A percentile compares a stretch with the other conserved stretches of the same genome.
Conservation (phyloP, 2,329 filamentous ascomycete genomes). For the Ophiostoma triangulosporum region DNA sequence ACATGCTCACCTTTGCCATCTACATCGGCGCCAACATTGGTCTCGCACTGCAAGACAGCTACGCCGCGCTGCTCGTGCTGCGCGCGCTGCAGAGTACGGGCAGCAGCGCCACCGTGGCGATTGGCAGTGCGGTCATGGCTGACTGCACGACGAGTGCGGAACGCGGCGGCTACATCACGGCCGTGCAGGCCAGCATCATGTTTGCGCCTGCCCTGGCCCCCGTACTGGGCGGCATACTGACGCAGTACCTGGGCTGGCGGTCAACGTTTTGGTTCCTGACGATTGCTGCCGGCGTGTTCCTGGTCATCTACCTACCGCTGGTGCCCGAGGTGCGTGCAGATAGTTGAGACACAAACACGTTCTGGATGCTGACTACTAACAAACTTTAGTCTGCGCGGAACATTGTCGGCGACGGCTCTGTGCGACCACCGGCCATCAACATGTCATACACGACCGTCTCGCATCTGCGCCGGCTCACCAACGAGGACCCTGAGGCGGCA, state of each 20-base stretch:
- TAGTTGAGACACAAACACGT: neutral
- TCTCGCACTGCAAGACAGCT: slow-evolving; percentile 28
- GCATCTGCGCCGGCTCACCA: slow-evolving; percentile 2
- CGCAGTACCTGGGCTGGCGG: slow-evolving; percentile 38
- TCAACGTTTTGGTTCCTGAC: slow-evolving; percentile 44
- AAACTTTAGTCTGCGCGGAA: slow-evolving; percentile 21
- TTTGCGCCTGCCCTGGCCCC: slow-evolving; percentile 31
- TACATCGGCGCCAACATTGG: slow-evolving; percentile 33
- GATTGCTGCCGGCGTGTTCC: slow-evolving; percentile 25
- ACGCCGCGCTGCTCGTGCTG: slow-evolving; percentile 32
- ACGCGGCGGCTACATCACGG: slow-evolving; percentile 39
- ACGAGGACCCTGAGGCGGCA: slow-evolving; percentile 8
- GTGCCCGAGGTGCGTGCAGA: slow-evolving; percentile 10
- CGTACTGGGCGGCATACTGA: slow-evolving; percentile 38
- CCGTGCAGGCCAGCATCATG: slow-evolving; percentile 29
- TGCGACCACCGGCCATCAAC: slow-evolving; percentile 22
- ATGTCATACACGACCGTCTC: slow-evolving; percentile 12
- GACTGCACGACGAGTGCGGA: slow-evolving; percentile 35
- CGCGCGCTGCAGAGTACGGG: slow-evolving; percentile 37
- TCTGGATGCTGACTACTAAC: neutral
- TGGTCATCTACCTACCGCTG: slow-evolving; percentile 19
- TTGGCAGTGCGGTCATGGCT: slow-evolving; percentile 38
- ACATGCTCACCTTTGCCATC: slow-evolving; percentile 31
- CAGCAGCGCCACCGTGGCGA: slow-evolving; percentile 39
- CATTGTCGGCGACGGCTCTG: slow-evolving; percentile 33